A percentile compares a stretch with the other conserved stretches of the same genome.
Conservation (phyloP, 441 rosid genomes). For the Bocquillonia castaneifolia region DNA sequence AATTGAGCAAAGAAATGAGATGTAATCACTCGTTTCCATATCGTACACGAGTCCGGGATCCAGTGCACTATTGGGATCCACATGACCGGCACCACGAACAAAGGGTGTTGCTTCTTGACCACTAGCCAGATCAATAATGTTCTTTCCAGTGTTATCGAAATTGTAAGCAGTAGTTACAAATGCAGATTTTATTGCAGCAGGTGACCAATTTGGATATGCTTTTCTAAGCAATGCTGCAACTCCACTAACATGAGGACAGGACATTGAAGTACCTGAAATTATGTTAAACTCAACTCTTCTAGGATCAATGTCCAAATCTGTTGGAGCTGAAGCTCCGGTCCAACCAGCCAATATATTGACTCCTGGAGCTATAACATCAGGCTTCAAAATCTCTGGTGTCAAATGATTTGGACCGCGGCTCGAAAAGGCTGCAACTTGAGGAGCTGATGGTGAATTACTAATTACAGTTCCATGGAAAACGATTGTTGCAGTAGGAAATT, state of each 20-base stretch:
- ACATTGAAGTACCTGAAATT: conserved; percentile 86
- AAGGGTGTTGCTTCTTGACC: conserved; percentile 33
- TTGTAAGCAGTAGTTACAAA: conserved; percentile 63
- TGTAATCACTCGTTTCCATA: conserved; percentile 37
- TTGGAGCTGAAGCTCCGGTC: too few relatives aligned
- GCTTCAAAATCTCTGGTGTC: conserved; percentile 25
- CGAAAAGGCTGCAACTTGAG: conserved; percentile 26
- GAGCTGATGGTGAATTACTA: conserved; percentile 23
- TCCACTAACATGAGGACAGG: conserved; percentile 79
- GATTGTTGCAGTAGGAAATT: conserved; percentile 23
- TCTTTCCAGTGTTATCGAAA: conserved; percentile 25
- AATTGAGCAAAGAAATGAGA: conserved; percentile 45
- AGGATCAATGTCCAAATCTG: conserved; percentile 9
- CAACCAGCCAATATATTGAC: conserved; percentile 30
- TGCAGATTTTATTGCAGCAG: conserved; percentile 77
- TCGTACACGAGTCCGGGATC: conserved; percentile 46
- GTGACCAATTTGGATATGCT: conserved; percentile 55
- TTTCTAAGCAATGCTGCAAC: conserved; percentile 65
- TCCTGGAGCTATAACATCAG: conserved; percentile 22
- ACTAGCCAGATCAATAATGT: conserved; percentile 29
- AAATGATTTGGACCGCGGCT: conserved; percentile 26
- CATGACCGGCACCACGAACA: conserved; percentile 46
- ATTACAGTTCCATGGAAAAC: conserved; percentile 29
- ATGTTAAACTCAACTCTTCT: conserved; percentile 40
- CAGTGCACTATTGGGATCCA: conserved; percentile 29